These are phyloP conservation scores for Diplodia mutila DNA, from an alignment of 2,329 filamentous ascomycete species.

Conservation along the genomic window DNA sequence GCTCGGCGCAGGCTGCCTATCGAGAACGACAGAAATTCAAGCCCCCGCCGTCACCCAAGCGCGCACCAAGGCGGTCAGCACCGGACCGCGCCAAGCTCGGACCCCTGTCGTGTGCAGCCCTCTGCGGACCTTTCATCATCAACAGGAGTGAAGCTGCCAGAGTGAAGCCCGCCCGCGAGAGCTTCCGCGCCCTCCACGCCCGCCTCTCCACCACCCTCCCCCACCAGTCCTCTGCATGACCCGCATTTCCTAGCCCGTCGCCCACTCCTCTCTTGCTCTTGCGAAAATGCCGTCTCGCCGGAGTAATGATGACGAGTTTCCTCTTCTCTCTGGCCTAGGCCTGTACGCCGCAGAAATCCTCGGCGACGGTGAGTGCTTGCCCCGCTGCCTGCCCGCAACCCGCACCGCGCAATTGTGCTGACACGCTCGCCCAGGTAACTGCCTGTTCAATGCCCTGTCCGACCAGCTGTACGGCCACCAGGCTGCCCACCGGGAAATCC, in stretches of 20 bases:
- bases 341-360: conserved; percentile 63
- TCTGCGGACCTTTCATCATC: conserved; percentile 23
- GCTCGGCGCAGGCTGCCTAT: conserved; percentile 15
- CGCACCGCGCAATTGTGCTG: conserved; percentile 25
- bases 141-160: conserved; percentile 26
- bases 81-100: conserved; percentile 24
- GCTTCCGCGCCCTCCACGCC: conserved; percentile 33
- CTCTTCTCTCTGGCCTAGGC: conserved; percentile 59
- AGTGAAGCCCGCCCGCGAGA: conserved; percentile 21
- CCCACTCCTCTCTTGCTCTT: conserved; percentile 24
- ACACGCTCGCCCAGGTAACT: conserved; percentile 60
- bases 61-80: conserved; percentile 21
- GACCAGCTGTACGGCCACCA: conserved; percentile 69
- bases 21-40: neutral
- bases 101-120: conserved; percentile 22
- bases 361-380: conserved; percentile 62
- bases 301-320: conserved; percentile 52
- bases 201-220: conserved; percentile 33
- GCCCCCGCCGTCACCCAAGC: neutral
- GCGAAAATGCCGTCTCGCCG: conserved; percentile 31
- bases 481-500: conserved; percentile 61
- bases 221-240: conserved; percentile 31
- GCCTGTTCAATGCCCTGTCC: conserved; percentile 69
- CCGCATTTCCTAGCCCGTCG: conserved; percentile 29
- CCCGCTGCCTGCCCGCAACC: neutral